A percentile compares a stretch with the other conserved stretches of the same genome.
Evolutionary conservation across 129 eudicot genomes (phyloP).

Genomic region (Chrysanthemum lavandulifolium): DNA sequence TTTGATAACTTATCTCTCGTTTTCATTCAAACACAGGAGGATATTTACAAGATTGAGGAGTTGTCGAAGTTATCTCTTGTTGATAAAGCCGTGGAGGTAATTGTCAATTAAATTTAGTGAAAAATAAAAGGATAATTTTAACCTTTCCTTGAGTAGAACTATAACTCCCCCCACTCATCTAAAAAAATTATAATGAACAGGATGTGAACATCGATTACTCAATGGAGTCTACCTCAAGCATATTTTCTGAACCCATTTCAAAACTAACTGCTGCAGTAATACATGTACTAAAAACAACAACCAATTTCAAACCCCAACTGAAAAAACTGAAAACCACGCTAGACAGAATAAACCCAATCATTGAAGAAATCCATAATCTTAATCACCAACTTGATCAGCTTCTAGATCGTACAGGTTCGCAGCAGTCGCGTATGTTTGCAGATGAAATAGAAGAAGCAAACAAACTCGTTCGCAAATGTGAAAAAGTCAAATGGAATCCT

Average conservation of each 20-base stretch:
- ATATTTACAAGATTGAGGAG: background rate
- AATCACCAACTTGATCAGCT: background rate
- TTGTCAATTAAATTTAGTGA: no score
- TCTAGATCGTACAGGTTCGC: no score
- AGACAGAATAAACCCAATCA: constrained; percentile 11
- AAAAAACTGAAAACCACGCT: background rate
- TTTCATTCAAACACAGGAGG: background rate
- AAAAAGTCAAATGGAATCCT: constrained; percentile 17
- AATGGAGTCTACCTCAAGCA: background rate
- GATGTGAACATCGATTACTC: no score
- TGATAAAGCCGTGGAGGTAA: background rate
- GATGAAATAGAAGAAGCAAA: constrained; percentile 15
- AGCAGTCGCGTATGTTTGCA: no score
- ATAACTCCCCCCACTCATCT: no score
- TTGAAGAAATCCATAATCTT: background rate
- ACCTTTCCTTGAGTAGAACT: no score
- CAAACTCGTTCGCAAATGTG: constrained; percentile 16
- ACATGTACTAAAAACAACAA: constrained; percentile 2
- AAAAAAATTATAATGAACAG: no score
- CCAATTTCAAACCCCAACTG: constrained; percentile 27
- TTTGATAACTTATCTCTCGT: no score
- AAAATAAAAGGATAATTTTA: no score
- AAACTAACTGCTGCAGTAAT: background rate
- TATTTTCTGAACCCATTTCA: constrained; percentile 21
- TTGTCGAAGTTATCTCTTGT: background rate